These are phyloP conservation scores for Dendrobium catenatum DNA, from an alignment of 106 monocot genomes.

Conservation along the genomic window DNA sequence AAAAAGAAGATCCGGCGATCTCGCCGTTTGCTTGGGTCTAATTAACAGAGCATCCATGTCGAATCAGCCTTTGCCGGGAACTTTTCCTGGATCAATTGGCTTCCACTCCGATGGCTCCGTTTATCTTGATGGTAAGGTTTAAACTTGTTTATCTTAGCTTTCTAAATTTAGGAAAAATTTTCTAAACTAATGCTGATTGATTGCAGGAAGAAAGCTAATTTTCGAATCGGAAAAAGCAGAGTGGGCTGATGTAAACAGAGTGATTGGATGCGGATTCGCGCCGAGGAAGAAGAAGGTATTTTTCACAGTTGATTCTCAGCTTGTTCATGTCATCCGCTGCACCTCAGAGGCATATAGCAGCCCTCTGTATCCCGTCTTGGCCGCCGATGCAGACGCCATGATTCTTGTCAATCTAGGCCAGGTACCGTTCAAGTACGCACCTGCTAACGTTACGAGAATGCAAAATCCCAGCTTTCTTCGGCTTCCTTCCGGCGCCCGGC, in stretches of 20 bases:
- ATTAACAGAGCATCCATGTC: background rate
- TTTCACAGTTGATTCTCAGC: conserved; percentile 64
- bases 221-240: conserved; percentile 34
- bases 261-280: conserved; percentile 71
- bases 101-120: conserved; percentile 72
- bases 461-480: conserved; percentile 43
- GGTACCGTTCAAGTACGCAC: conserved; percentile 50
- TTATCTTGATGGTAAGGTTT: conserved; percentile 59
- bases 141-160: background rate
- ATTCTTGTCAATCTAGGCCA: conserved; percentile 71
- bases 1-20: background rate
- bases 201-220: conserved; percentile 58
- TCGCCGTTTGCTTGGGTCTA: conserved; percentile 46
- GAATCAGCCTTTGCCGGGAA: conserved; percentile 27
- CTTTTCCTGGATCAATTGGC: conserved; percentile 61
- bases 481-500: background rate
- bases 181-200: too few species aligned
- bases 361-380: conserved; percentile 58
- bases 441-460: conserved; percentile 46
- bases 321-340: conserved; percentile 59
- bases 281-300: conserved; percentile 69
- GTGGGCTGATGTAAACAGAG: conserved; percentile 50
- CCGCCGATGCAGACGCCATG: conserved; percentile 46
- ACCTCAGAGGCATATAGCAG: conserved; percentile 42
- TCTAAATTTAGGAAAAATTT: too few species aligned